Evolutionary conservation across 805 yeast species (phyloP).

Genomic region (Ogataea glucozyma): DNA sequence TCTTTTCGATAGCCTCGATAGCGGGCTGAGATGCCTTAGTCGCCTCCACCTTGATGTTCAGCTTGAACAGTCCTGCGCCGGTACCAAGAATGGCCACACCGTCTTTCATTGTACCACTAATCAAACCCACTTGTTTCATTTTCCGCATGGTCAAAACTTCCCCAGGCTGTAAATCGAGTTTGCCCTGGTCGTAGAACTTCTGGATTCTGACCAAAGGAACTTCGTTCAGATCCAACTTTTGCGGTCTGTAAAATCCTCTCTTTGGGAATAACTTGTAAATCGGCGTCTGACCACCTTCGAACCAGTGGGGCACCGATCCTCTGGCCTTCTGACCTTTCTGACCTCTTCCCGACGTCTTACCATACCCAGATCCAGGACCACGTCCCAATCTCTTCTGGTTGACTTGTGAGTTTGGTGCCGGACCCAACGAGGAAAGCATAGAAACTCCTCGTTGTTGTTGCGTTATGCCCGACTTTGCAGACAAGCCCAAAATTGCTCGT

Average conservation of each 20-base stretch:
- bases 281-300: conserved; percentile 99
- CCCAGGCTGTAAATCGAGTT: conserved; percentile 57
- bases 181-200: conserved; percentile 66
- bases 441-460: conserved; percentile 37
- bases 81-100: conserved; percentile 83
- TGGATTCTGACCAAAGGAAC: conserved; percentile 71
- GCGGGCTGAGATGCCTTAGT: conserved; percentile 77
- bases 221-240: conserved; percentile 51
- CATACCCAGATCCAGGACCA: conserved; percentile 91
- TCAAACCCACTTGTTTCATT: conserved; percentile 72
- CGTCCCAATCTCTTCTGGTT: conserved; percentile 81
- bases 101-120: conserved; percentile 68
- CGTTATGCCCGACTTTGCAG: not conserved
- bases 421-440: conserved; percentile 53
- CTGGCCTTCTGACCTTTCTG: conserved; percentile 98
- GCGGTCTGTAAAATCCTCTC: conserved; percentile 76
- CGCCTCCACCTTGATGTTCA: conserved; percentile 77
- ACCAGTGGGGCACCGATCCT: conserved; percentile 86
- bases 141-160: conserved; percentile 72
- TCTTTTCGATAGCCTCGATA: conserved; percentile 65
- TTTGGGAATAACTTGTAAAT: conserved; percentile 82
- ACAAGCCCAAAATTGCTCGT: conserved; percentile 1
- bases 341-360: conserved; percentile 97
- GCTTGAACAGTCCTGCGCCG: conserved; percentile 50
- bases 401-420: conserved; percentile 61